A percentile compares a stretch with the other conserved stretches of the same genome.
Evolutionary conservation across 257 asterid genomes (phyloP).

Genomic region (Fraxinus cuspidata): DNA sequence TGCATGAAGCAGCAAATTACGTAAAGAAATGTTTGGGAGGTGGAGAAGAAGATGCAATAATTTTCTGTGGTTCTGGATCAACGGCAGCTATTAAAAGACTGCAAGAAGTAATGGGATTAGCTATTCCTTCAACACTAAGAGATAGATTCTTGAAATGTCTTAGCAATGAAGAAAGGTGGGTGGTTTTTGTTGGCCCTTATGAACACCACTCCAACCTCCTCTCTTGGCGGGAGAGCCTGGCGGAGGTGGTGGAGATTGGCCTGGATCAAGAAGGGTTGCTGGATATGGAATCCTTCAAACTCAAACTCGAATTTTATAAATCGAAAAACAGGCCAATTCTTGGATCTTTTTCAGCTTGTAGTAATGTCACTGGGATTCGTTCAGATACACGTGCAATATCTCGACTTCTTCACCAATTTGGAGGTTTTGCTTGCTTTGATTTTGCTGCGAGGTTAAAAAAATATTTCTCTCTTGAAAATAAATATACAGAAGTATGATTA

Average conservation of each 20-base stretch:
- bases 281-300: conserved; percentile 51
- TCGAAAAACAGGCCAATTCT: conserved; percentile 46
- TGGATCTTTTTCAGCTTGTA: conserved; percentile 81
- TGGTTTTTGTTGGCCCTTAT: conserved; percentile 66
- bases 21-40: conserved; percentile 72
- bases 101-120: conserved; percentile 70
- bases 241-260: conserved; percentile 76
- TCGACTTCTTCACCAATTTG: conserved; percentile 55
- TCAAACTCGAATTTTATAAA: conserved; percentile 36
- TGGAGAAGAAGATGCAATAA: conserved; percentile 41
- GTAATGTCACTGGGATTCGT: conserved; percentile 68
- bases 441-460: conserved; percentile 60
- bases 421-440: conserved; percentile 70
- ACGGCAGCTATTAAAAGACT: conserved; percentile 71
- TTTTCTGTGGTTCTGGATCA: conserved; percentile 72
- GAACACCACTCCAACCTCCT: conserved; percentile 81
- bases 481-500: no score
- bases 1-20: conserved; percentile 48
- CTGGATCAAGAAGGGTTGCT: conserved; percentile 45
- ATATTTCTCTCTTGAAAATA: background rate
- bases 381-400: conserved; percentile 52
- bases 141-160: conserved; percentile 41
- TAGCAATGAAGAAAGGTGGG: conserved; percentile 54
- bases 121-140: conserved; percentile 53
- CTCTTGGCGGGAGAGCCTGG: conserved; percentile 76